Conservation (phyloP, 331 rosid species). For the Phaseolus coccineus region DNA sequence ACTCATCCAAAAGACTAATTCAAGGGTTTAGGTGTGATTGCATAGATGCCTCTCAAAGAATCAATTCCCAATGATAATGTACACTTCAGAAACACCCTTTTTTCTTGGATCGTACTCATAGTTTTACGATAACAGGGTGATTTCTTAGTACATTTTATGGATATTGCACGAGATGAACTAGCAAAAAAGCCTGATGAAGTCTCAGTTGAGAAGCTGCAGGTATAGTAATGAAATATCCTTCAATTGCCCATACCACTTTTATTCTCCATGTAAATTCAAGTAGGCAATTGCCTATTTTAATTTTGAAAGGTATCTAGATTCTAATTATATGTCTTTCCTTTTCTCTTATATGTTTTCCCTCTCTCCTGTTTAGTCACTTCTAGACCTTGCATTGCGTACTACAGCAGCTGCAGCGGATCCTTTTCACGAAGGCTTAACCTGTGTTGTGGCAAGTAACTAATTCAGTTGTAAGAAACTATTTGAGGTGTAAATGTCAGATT, state of each 20-base stretch:
- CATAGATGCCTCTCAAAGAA: constrained; percentile 3
- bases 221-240: constrained; percentile 47
- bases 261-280: constrained; percentile 30
- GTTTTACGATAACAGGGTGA: constrained; percentile 70
- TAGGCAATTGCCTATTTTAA: constrained; percentile 8
- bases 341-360: neutral
- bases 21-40: neutral
- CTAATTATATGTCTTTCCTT: constrained; percentile 37
- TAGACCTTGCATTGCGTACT: constrained; percentile 95
- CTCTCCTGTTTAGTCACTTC: constrained; percentile 65
- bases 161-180: constrained; percentile 93
- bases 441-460: constrained; percentile 80
- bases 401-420: constrained; percentile 99
- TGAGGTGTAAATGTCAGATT: constrained; percentile 26
- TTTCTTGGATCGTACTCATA: neutral
- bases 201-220: constrained; percentile 98
- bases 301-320: constrained; percentile 28
- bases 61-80: constrained; percentile 21
- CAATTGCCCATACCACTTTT: constrained; percentile 32
- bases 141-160: constrained; percentile 98
- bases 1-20: neutral
- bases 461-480: constrained; percentile 38
- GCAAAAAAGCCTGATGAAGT: constrained; percentile 91
- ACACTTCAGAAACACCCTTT: constrained; percentile 15
- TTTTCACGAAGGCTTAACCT: constrained; percentile 89